Base-by-base conservation (phyloP, 352 stramenopile species). In the Aphanomyces invadans region DNA sequence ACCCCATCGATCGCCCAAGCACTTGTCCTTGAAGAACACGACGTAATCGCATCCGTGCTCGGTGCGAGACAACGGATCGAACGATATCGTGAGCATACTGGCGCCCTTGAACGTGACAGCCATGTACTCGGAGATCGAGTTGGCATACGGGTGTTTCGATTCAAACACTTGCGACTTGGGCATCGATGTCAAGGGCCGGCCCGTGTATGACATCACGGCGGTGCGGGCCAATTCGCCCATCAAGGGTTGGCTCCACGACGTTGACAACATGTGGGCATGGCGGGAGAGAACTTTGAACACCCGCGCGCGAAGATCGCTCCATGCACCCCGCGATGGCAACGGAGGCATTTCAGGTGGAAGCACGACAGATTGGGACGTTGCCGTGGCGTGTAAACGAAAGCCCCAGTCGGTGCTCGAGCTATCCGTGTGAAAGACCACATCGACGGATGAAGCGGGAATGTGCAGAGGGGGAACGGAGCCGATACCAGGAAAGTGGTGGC, bases 101-200 rank as follows among this genome's bases (percentile, higher is more conserved):
- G 84, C 84, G 7, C 82, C 82, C 42, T 60, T 84, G 67, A 95
- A 96, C 17, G 76, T 83, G 15, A 96, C 79, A 55, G 85, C 74
- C 71, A 94, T 88, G 57, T 89, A 90, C 69, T 91, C 81, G 23
- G 81, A 72, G 32, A 91, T 85, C 2, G 78, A 90, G 54, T 95
- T 88, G 26, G 74, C 67, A 46, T 96, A 96, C 15, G 86, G 87
- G 62, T 96, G 88, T 59, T 88, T 87, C 0, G 83, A 92, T 62
- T 96, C 88, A 42, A 95, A 89, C 46, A 80, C 73, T 66, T 93
- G 80, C 1, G 73, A 81, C 51, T 86, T 82, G 5, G 79, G 71
- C 1, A 74, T 74, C 3, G 76, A 83, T 31, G 79, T 77, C 15
- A 77, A 86, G 12, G 78, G 77, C 31, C 76, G 75, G 0, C 78